Conservation (phyloP, 768 basidiomycete species). For the Boletus pseudopeckii region DNA sequence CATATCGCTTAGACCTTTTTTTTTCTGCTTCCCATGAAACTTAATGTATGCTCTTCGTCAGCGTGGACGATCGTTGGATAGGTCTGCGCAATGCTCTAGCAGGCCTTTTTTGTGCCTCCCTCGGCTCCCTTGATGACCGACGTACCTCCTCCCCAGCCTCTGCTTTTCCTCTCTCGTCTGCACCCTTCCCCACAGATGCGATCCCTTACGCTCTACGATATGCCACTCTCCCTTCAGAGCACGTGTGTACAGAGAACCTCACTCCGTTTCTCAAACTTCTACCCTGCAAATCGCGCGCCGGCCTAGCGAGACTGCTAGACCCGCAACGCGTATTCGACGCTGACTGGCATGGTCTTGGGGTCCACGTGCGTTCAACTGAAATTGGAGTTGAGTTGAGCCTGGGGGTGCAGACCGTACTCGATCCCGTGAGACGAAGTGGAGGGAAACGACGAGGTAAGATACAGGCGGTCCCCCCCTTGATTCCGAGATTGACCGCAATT, state of each 20-base stretch:
- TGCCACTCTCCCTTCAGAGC: slow-evolving; percentile 74
- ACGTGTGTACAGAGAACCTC: slow-evolving; percentile 96
- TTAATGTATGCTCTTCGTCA: slow-evolving; percentile 25
- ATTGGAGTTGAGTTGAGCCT: slow-evolving; percentile 63
- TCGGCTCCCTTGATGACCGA: slow-evolving; percentile 72
- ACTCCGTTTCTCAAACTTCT: slow-evolving; percentile 94
- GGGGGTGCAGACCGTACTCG: slow-evolving; percentile 71
- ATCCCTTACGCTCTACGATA: slow-evolving; percentile 61
- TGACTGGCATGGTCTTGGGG: slow-evolving; percentile 85
- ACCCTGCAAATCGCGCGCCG: slow-evolving; percentile 87
- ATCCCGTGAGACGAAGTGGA: slow-evolving; percentile 62
- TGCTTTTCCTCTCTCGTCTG: slow-evolving; percentile 62
- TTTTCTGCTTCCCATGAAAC: neutral
- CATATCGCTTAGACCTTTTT: neutral
- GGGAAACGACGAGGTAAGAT: slow-evolving; percentile 52
- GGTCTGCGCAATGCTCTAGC: slow-evolving; percentile 85
- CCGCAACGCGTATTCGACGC: slow-evolving; percentile 85
- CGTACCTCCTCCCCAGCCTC: slow-evolving; percentile 66
- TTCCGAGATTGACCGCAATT: slow-evolving; percentile 2
- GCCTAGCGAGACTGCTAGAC: slow-evolving; percentile 78
- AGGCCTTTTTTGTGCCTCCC: slow-evolving; percentile 92
- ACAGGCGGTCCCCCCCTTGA: neutral
- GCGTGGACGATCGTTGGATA: slow-evolving; percentile 76
- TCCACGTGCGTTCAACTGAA: slow-evolving; percentile 68
- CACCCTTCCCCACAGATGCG: slow-evolving; percentile 40